Base-by-base conservation (phyloP, 768 basidiomycete genomes). In the Amyloporia xantha region DNA sequence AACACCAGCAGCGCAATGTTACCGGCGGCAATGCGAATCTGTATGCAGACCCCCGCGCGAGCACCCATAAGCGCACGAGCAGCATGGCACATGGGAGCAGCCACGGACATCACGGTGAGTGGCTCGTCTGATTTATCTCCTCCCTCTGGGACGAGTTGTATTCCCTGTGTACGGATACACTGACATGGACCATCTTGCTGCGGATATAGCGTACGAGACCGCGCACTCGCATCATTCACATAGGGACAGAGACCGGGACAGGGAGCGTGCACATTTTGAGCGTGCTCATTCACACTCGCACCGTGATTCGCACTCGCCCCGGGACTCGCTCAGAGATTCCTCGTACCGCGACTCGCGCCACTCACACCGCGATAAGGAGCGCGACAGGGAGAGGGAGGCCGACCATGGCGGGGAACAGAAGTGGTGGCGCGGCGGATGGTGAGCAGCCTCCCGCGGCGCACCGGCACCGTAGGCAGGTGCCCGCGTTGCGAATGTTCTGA, bases 371-470 rank as follows among this genome's bases (percentile, higher is more conserved):
- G 30, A 33, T 7, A 7, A 33, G 30, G 30, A 7, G 30, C 30
- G 30, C 35, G 35, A 24, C 9, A 7, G 15, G 30, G 30, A 7
- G 30, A 7, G 30, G 21, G 35, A 24, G 21, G 23, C 17, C 17
- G 7, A 39, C 12, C n/a, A 39, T 12, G 24, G 37, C 17, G n/a
- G 27, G 11, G 36, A 47, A 4, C 17, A 41, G 23, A 40, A 48
- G 39, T n/a, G 38, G 47, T 26, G 47, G 45, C 45, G 19, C n/a
- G 45, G 35, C 27, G 47, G 47, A 48, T 48, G 47, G 47, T 48
- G 38, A 48, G 47, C 47, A 27, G 26, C 10, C 30, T 11, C 35
- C n/a, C n/a, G n/a, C n/a, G n/a, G 15, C 30, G 30, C 30, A 7
- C 9, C 30, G 15, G 37, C 17, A 13, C n/a, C 2, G 12, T 26